A percentile compares a stretch with the other conserved stretches of the same genome.
phyloP scores from a whole-genome alignment of 2,329 filamentous ascomycete species.

The Madurella mycetomatis region DNA sequence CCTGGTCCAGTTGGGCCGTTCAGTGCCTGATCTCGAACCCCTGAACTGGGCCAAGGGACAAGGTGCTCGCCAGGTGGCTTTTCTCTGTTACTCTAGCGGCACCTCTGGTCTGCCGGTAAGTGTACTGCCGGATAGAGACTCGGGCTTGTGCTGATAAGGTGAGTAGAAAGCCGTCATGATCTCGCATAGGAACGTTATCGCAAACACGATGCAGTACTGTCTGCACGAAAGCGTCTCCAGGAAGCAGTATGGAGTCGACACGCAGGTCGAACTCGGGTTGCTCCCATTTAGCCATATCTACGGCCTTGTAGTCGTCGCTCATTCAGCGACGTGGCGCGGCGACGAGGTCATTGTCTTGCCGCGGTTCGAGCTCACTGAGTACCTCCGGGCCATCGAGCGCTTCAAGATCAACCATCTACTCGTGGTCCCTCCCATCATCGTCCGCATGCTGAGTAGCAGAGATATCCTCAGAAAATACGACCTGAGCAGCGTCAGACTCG shows the following conservation, averaged over 20 bases:
- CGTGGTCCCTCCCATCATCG: slow-evolving; percentile 75
- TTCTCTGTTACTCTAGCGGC: slow-evolving; percentile 75
- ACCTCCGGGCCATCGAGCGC: slow-evolving; percentile 59
- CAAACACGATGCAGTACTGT: slow-evolving; percentile 63
- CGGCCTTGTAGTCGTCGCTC: slow-evolving; percentile 65
- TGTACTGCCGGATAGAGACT: neutral
- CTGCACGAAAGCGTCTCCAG: slow-evolving; percentile 40
- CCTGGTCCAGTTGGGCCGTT: slow-evolving; percentile 57
- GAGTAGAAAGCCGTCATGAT: slow-evolving; percentile 77
- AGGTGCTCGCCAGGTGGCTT: slow-evolving; percentile 64
- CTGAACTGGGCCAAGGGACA: slow-evolving; percentile 61
- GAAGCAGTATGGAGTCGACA: slow-evolving; percentile 35
- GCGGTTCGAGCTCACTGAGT: slow-evolving; percentile 68
- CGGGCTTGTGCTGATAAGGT: slow-evolving; percentile 10
- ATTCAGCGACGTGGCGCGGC: slow-evolving; percentile 62
- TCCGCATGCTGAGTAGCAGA: slow-evolving; percentile 65
- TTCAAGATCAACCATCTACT: slow-evolving; percentile 65
- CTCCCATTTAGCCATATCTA: slow-evolving; percentile 82
- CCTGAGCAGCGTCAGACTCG: slow-evolving; percentile 58
- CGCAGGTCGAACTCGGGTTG: slow-evolving; percentile 57
- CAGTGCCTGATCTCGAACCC: slow-evolving; percentile 49
- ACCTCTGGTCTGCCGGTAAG: slow-evolving; percentile 71
- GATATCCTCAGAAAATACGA: slow-evolving; percentile 62
- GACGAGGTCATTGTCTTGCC: slow-evolving; percentile 69
- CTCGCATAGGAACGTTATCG: slow-evolving; percentile 72